Evolutionary conservation across 805 yeast genomes (phyloP).

Genomic region (Candida parachauliodes): DNA sequence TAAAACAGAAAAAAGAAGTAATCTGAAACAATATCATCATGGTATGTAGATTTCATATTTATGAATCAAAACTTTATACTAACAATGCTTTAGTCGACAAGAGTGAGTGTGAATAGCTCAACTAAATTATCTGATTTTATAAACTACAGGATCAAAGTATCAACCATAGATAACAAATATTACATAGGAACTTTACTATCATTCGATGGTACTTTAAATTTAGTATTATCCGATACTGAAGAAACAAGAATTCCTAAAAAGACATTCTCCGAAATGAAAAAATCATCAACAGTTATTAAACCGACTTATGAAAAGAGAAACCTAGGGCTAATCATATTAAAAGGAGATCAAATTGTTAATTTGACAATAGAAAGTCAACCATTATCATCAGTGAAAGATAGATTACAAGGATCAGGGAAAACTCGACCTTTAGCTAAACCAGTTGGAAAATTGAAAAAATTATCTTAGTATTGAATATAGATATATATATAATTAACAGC

Average conservation of each 20-base stretch:
- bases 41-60: conserved; percentile 1
- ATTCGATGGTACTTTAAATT: conserved; percentile 84
- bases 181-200: conserved; percentile 80
- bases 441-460: conserved; percentile 17
- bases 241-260: conserved; percentile 76
- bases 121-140: conserved; percentile 62
- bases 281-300: conserved; percentile 28
- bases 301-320: conserved; percentile 54
- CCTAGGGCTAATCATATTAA: conserved; percentile 74
- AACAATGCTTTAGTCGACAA: conserved; percentile 2
- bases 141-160: conserved; percentile 67
- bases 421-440: conserved; percentile 38
- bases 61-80: too few relatives aligned
- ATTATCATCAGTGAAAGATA: conserved; percentile 29
- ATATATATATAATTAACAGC: conserved; percentile 50
- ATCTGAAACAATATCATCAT: background rate
- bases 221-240: conserved; percentile 79
- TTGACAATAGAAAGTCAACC: conserved; percentile 60
- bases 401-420: conserved; percentile 22
- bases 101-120: conserved; percentile 21
- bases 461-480: conserved; percentile 2
- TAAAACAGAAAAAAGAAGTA: background rate
- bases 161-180: conserved; percentile 73
- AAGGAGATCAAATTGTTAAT: conserved; percentile 86
- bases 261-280: conserved; percentile 38